These are phyloP conservation scores for Antrodiella citrinella DNA, from an alignment of 768 basidiomycete genomes.

Conservation along the genomic window DNA sequence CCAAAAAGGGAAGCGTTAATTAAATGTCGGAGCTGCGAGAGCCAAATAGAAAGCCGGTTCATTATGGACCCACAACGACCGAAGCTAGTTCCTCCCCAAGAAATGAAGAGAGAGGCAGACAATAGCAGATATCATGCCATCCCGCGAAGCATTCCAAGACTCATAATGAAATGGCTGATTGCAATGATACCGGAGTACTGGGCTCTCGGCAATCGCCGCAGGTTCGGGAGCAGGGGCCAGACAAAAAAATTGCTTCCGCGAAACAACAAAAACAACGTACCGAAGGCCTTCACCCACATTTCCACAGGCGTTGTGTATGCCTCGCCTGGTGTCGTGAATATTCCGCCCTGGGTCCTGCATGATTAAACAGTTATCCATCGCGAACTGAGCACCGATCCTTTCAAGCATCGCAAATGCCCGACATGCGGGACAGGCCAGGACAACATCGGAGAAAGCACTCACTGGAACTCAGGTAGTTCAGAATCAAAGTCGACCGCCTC, in stretches of 20 bases:
- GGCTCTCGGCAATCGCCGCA: not conserved
- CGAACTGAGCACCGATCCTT: slow-evolving; percentile 6
- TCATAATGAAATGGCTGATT: no score
- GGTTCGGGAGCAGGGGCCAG: not conserved
- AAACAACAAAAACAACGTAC: slow-evolving; percentile 39
- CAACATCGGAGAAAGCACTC: slow-evolving; percentile 29
- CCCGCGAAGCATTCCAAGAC: no score
- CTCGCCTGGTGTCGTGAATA: slow-evolving; percentile 81
- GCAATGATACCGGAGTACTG: not conserved
- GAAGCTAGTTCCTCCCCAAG: no score
- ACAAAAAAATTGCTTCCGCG: slow-evolving; percentile 54
- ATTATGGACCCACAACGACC: no score
- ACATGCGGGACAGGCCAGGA: slow-evolving; percentile 1
- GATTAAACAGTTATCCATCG: not conserved
- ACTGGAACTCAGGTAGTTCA: slow-evolving; percentile 77
- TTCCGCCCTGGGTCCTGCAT: slow-evolving; percentile 73
- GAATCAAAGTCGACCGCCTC: slow-evolving; percentile 80
- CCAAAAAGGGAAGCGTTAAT: not conserved
- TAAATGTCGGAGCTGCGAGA: no score
- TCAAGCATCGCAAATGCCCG: not conserved
- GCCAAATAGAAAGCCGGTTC: no score
- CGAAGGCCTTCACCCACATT: slow-evolving; percentile 85
- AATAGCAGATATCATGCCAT: not conserved
- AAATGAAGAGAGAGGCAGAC: no score
- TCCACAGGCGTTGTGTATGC: slow-evolving; percentile 84